A percentile compares a stretch with the other conserved stretches of the same genome.
These are phyloP conservation scores for Lichtheimia hyalospora DNA, from an alignment of 371 early-diverging fungal genomes.

Conservation along the genomic window DNA sequence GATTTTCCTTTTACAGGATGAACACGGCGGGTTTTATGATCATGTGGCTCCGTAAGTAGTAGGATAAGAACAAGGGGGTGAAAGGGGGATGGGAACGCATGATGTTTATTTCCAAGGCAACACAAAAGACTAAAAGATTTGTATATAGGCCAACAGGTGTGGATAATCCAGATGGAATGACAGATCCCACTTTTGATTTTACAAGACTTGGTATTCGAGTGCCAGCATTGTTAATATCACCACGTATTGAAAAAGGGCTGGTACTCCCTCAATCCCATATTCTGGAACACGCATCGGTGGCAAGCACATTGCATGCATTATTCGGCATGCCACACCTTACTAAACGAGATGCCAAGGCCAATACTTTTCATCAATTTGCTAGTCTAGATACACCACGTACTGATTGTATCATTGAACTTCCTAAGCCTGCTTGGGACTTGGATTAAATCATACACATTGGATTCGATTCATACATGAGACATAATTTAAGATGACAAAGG, in stretches of 20 bases:
- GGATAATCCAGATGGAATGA: slow-evolving; percentile 29
- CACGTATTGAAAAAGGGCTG: slow-evolving; percentile 30
- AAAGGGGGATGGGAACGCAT: not conserved
- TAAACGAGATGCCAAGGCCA: slow-evolving; percentile 28
- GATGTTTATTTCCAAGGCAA: not conserved
- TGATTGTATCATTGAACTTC: slow-evolving; percentile 15
- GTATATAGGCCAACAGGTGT: slow-evolving; percentile 13
- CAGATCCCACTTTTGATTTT: slow-evolving; percentile 22
- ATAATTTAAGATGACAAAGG: too few species aligned
- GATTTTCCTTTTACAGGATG: slow-evolving; percentile 7
- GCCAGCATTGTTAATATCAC: slow-evolving; percentile 39
- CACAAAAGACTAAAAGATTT: not conserved
- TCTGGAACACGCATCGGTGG: slow-evolving; percentile 42
- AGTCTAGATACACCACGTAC: slow-evolving; percentile 10
- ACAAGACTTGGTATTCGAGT: slow-evolving; percentile 43
- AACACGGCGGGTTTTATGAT: slow-evolving; percentile 24
- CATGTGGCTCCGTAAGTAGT: slow-evolving; percentile 14
- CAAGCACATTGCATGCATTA: slow-evolving; percentile 34
- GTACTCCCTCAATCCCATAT: slow-evolving; percentile 11
- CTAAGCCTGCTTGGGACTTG: slow-evolving; percentile 11
- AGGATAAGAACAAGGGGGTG: too few species aligned
- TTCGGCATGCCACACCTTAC: slow-evolving; percentile 30
- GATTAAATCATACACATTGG: too few species aligned
- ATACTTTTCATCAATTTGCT: slow-evolving; percentile 17
- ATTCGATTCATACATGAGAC: too few species aligned